Evolutionary conservation across 1,139 yeast species (phyloP).

Genomic region (Blastobotrys ciferrii): DNA sequence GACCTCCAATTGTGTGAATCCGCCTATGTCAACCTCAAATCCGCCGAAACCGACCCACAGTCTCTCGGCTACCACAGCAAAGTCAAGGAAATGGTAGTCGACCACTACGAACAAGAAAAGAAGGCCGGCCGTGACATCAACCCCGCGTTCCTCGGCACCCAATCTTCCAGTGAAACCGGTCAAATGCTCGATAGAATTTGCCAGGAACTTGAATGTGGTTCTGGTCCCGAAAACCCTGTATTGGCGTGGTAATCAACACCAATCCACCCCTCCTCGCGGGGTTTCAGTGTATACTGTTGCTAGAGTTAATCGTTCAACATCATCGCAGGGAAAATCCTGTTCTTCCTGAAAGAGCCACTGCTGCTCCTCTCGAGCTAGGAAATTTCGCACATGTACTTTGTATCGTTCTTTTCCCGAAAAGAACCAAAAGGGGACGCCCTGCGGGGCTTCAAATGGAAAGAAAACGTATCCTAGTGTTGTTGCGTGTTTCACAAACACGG

Average conservation of each 20-base stretch:
- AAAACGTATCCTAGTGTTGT: too few relatives aligned
- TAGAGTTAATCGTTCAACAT: too few relatives aligned
- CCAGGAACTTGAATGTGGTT: constrained; percentile 16
- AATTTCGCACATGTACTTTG: too few relatives aligned
- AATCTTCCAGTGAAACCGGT: constrained; percentile 12
- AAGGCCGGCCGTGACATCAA: constrained; percentile 11
- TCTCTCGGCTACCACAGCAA: constrained; percentile 7
- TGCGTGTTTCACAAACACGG: too few relatives aligned
- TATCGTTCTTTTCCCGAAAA: too few relatives aligned
- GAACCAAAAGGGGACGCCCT: too few relatives aligned
- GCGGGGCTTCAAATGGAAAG: too few relatives aligned
- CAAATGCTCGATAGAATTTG: constrained; percentile 16
- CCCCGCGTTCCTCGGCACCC: constrained; percentile 15
- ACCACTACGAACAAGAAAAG: constrained; percentile 13
- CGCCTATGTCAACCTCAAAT: constrained; percentile 7
- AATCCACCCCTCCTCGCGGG: too few relatives aligned
- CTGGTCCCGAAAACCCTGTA: constrained; percentile 12
- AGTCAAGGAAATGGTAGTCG: constrained; percentile 9
- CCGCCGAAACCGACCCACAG: constrained; percentile 5
- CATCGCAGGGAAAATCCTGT: too few relatives aligned
- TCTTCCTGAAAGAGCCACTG: too few relatives aligned
- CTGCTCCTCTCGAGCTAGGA: too few relatives aligned
- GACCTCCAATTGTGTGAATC: constrained; percentile 11
- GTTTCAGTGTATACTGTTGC: too few relatives aligned
- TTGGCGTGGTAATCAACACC: constrained; percentile 15